Conservation (phyloP, 345 rosid genomes). For the Arabidopsis arenosa region DNA sequence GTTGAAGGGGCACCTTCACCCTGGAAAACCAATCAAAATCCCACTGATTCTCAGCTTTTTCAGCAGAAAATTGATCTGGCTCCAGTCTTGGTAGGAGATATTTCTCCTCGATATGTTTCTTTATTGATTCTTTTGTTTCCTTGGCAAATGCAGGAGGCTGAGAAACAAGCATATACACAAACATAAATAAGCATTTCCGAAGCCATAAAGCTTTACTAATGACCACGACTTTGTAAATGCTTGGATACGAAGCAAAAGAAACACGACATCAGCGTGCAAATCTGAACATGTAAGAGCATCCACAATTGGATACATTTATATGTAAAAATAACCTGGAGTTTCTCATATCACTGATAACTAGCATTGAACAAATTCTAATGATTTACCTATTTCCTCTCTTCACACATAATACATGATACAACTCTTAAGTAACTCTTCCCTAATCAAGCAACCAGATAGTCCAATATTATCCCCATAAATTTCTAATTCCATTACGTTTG, state of each 20-base stretch:
- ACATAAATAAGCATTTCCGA: not conserved
- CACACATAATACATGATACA: conserved; percentile 13
- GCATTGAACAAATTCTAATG: not conserved
- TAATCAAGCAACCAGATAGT: not conserved
- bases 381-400: conserved; percentile 27
- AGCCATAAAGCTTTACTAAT: not conserved
- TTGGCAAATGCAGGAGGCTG: conserved; percentile 97
- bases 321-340: not conserved
- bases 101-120: conserved; percentile 83
- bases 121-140: conserved; percentile 78
- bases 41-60: conserved; percentile 85
- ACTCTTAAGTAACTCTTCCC: conserved; percentile 1
- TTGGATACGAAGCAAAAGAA: no score
- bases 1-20: conserved; percentile 77
- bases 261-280: not conserved
- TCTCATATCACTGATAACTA: conserved; percentile 8
- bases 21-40: conserved; percentile 92
- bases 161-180: conserved; percentile 34
- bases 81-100: conserved; percentile 82
- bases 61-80: conserved; percentile 69
- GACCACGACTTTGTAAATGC: not conserved
- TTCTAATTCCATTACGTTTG: not conserved
- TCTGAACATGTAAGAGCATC: not conserved
- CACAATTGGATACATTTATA: not conserved
- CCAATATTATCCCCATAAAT: not conserved